Conservation (phyloP, 208 protist species). For the Trypanosoma mega region DNA sequence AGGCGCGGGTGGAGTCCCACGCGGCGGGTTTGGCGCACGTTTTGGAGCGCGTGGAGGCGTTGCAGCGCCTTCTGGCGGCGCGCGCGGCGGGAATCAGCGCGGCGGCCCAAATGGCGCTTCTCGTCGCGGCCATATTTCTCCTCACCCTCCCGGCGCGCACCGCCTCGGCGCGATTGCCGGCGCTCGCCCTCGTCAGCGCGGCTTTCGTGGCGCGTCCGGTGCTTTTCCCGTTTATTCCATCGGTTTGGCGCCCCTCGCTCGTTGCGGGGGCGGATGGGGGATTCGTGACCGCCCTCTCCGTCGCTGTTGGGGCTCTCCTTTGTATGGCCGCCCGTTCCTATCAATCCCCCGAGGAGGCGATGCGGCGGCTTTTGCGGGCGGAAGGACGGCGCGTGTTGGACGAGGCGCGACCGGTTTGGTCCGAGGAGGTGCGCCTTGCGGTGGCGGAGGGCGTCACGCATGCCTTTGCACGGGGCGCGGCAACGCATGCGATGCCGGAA, state of each 20-base stretch:
- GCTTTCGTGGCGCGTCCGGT: constrained; percentile 37
- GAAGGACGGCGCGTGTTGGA: constrained; percentile 35
- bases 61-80: constrained; percentile 40
- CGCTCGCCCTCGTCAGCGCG: constrained; percentile 28
- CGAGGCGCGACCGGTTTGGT: neutral
- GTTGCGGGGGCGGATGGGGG: constrained; percentile 19
- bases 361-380: constrained; percentile 37
- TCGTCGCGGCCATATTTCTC: constrained; percentile 29
- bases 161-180: constrained; percentile 51
- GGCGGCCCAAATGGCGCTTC: constrained; percentile 13
- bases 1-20: constrained; percentile 45
- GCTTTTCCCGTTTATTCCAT: constrained; percentile 18
- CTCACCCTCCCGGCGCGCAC: constrained; percentile 45
- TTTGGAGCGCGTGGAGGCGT: constrained; percentile 49
- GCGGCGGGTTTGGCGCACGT: constrained; percentile 40
- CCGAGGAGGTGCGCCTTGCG: constrained; percentile 14
- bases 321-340: constrained; percentile 27
- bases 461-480: neutral
- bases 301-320: constrained; percentile 21
- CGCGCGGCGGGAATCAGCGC: constrained; percentile 33
- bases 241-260: constrained; percentile 7
- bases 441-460: constrained; percentile 4
- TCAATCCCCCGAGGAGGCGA: constrained; percentile 17
- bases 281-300: constrained; percentile 26
- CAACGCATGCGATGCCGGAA: neutral